Percentiles rank a stretch among this genome's conserved stretches.
Evolutionary conservation across 2,329 filamentous ascomycete species (phyloP).

Genomic region (Exutisphaerella laricina): DNA sequence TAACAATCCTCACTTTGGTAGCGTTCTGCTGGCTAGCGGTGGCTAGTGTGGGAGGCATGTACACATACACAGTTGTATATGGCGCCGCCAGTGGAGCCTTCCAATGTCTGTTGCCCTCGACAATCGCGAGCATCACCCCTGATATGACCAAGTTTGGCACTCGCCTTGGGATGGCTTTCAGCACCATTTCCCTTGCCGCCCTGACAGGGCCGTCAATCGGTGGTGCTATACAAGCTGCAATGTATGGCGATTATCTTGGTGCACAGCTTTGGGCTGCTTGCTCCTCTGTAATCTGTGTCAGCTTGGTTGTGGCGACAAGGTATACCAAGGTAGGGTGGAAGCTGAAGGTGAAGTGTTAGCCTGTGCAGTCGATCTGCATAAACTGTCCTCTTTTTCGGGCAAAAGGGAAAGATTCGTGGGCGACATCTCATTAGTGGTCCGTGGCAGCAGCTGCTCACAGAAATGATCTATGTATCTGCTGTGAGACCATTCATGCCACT

Average conservation of each 20-base stretch:
- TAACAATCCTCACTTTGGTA: slow-evolving; percentile 42
- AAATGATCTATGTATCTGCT: too few relatives aligned
- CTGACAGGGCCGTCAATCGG: slow-evolving; percentile 46
- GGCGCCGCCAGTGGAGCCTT: slow-evolving; percentile 42
- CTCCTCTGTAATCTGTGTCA: slow-evolving; percentile 15
- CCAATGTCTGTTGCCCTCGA: slow-evolving; percentile 43
- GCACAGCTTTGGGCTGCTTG: slow-evolving; percentile 42
- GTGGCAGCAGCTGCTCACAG: too few relatives aligned
- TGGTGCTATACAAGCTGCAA: slow-evolving; percentile 40
- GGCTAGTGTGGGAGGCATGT: slow-evolving; percentile 33
- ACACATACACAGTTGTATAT: slow-evolving; percentile 42
- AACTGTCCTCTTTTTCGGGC: too few relatives aligned
- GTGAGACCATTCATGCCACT: too few relatives aligned
- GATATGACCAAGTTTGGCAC: slow-evolving; percentile 44
- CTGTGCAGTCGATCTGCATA: too few relatives aligned
- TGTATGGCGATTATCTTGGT: slow-evolving; percentile 37
- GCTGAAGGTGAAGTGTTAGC: slow-evolving; percentile 13
- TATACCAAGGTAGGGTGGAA: slow-evolving; percentile 24
- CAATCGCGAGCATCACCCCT: slow-evolving; percentile 40
- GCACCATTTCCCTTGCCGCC: slow-evolving; percentile 40
- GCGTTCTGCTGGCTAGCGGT: slow-evolving; percentile 56
- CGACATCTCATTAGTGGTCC: too few relatives aligned
- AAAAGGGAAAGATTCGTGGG: too few relatives aligned
- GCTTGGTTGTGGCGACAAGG: slow-evolving; percentile 23
- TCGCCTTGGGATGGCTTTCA: slow-evolving; percentile 45